Conservation (phyloP, 306 rosid species). For the Medicago ruthenica region DNA sequence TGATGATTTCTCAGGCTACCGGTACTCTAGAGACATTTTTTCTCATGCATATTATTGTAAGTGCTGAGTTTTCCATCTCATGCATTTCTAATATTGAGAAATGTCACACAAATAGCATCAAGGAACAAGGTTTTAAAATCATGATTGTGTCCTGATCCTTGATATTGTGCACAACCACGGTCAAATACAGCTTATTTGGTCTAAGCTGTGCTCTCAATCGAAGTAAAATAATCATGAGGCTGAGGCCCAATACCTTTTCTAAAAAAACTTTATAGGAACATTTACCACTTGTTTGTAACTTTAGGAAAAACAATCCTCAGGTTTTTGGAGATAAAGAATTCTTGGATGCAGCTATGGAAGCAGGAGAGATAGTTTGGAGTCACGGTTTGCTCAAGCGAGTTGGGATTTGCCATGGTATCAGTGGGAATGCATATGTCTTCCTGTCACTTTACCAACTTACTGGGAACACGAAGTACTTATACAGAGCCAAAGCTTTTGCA, state of each 20-base stretch:
- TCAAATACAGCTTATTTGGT: not conserved
- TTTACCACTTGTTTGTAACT: not conserved
- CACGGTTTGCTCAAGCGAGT: constrained; percentile 69
- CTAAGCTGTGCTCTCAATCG: not conserved
- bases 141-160: not conserved
- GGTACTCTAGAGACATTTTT: constrained; percentile 4
- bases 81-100: not conserved
- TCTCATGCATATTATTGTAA: not conserved
- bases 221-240: not conserved
- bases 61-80: constrained; percentile 10
- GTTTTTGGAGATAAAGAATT: constrained; percentile 64
- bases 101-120: not conserved
- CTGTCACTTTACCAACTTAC: constrained; percentile 71
- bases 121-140: not conserved
- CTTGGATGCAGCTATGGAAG: constrained; percentile 67
- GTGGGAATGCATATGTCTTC: constrained; percentile 73
- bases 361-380: constrained; percentile 70
- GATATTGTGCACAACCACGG: not conserved
- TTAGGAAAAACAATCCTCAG: constrained; percentile 40
- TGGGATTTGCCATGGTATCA: constrained; percentile 76
- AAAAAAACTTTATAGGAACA: not conserved
- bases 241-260: not conserved
- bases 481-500: constrained; percentile 74
- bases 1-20: not conserved
- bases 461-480: constrained; percentile 51